These are phyloP conservation scores for Penicillium sp. DNA, from an alignment of 2,329 filamentous ascomycete genomes.

Conservation along the genomic window DNA sequence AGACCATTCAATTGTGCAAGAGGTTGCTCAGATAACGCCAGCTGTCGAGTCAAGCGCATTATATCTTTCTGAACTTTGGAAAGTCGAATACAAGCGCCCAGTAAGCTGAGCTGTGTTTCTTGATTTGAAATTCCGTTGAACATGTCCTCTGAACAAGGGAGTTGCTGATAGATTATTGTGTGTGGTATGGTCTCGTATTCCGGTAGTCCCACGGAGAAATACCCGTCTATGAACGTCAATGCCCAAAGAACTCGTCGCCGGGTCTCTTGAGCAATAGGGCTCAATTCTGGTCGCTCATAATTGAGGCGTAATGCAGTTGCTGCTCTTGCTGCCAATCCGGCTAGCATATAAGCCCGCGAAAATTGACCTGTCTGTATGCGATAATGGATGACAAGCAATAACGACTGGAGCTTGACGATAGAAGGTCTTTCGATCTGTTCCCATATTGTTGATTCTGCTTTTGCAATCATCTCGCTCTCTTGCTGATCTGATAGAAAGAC, in stretches of 20 bases:
- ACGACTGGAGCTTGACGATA: constrained; percentile 9
- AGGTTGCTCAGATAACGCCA: constrained; percentile 12
- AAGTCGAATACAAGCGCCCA: constrained; percentile 12
- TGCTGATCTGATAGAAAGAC: background rate
- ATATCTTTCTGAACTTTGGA: constrained; percentile 16
- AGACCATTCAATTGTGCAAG: constrained; percentile 9
- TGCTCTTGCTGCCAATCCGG: constrained; percentile 12
- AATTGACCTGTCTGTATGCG: constrained; percentile 13
- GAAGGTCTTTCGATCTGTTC: constrained; percentile 10
- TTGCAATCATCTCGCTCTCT: background rate
- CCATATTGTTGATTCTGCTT: constrained; percentile 11
- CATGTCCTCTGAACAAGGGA: constrained; percentile 8
- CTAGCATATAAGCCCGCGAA: constrained; percentile 17
- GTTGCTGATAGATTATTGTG: constrained; percentile 15
- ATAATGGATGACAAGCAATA: constrained; percentile 12
- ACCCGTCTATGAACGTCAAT: constrained; percentile 11
- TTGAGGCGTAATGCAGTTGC: constrained; percentile 16
- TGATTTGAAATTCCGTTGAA: background rate
- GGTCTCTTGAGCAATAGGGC: constrained; percentile 16
- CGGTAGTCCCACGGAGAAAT: constrained; percentile 14
- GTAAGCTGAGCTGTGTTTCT: background rate
- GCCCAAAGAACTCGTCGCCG: constrained; percentile 17
- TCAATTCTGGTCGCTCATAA: constrained; percentile 14
- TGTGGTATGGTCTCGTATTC: constrained; percentile 16
- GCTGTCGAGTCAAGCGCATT: constrained; percentile 17